Conservation (phyloP, 176 grass and related monocot species). For the Chloris gayana region DNA sequence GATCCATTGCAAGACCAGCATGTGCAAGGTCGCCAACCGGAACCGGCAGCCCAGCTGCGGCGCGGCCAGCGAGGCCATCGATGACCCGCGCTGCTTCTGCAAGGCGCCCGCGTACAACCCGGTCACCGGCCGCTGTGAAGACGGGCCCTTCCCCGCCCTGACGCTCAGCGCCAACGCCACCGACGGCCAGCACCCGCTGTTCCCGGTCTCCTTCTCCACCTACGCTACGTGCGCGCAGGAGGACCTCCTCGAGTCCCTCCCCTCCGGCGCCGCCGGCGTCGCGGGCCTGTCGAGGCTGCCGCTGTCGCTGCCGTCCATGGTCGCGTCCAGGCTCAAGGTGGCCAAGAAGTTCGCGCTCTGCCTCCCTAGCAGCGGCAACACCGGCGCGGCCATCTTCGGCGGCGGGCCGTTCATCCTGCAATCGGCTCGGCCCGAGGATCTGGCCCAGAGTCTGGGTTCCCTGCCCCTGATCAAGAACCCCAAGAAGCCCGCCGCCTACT, state of each 20-base stretch:
- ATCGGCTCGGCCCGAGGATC: background rate
- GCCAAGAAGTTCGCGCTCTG: constrained; percentile 54
- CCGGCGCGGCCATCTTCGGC: constrained; percentile 50
- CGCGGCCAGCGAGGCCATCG: too few relatives aligned
- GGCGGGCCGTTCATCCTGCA: constrained; percentile 19
- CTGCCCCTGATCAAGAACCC: constrained; percentile 38
- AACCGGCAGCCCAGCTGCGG: background rate
- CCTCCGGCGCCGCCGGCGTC: background rate
- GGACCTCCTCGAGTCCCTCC: background rate
- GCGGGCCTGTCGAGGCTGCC: constrained; percentile 37
- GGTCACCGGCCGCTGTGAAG: constrained; percentile 16
- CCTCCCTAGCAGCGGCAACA: constrained; percentile 34
- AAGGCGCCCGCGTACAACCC: constrained; percentile 20
- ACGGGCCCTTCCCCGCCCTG: constrained; percentile 24
- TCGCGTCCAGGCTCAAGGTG: constrained; percentile 39
- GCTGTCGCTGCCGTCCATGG: constrained; percentile 42
- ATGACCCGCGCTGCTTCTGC: background rate
- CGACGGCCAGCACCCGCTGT: constrained; percentile 40
- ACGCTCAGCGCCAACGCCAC: constrained; percentile 43
- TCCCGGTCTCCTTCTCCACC: constrained; percentile 3
- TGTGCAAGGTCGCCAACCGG: background rate
- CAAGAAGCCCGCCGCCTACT: constrained; percentile 48
- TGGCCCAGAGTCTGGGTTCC: background rate
- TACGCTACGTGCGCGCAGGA: background rate
- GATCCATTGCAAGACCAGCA: background rate